Conservation (phyloP, 2,329 filamentous ascomycete genomes). For the Colletotrichum aenigma region DNA sequence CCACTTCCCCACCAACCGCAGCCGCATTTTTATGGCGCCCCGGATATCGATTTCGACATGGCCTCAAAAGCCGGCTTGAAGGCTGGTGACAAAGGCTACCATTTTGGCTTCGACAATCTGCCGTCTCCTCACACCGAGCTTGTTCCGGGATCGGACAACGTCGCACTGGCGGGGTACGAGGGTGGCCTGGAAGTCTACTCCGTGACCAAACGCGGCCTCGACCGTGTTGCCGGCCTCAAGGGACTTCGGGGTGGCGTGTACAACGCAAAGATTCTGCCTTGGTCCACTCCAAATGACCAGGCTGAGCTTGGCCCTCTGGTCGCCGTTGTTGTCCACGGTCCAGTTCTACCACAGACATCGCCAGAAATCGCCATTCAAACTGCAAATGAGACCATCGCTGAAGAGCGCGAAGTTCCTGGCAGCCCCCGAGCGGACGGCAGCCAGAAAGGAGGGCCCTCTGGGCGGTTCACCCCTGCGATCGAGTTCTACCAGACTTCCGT, state of each 20-base stretch:
- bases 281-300: slow-evolving; percentile 60
- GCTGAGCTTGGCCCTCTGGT: slow-evolving; percentile 72
- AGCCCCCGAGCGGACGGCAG: slow-evolving; percentile 44
- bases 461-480: slow-evolving; percentile 42
- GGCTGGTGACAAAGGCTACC: slow-evolving; percentile 73
- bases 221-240: slow-evolving; percentile 72
- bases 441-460: slow-evolving; percentile 39
- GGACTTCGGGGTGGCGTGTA: slow-evolving; percentile 81
- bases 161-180: slow-evolving; percentile 79
- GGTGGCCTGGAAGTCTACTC: slow-evolving; percentile 79
- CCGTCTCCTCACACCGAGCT: slow-evolving; percentile 40
- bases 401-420: slow-evolving; percentile 45
- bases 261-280: slow-evolving; percentile 82
- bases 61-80: slow-evolving; percentile 58
- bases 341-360: slow-evolving; percentile 54
- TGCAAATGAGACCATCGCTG: slow-evolving; percentile 40
- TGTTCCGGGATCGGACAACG: slow-evolving; percentile 57
- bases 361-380: slow-evolving; percentile 38
- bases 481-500: slow-evolving; percentile 84
- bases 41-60: slow-evolving; percentile 76
- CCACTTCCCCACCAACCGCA: slow-evolving; percentile 78
- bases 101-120: slow-evolving; percentile 81
- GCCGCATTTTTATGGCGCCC: slow-evolving; percentile 76
- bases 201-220: slow-evolving; percentile 73
- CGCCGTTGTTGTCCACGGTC: slow-evolving; percentile 81